phyloP scores from a whole-genome alignment of 2,329 filamentous ascomycete genomes.

The Penicillium brevicompactum region DNA sequence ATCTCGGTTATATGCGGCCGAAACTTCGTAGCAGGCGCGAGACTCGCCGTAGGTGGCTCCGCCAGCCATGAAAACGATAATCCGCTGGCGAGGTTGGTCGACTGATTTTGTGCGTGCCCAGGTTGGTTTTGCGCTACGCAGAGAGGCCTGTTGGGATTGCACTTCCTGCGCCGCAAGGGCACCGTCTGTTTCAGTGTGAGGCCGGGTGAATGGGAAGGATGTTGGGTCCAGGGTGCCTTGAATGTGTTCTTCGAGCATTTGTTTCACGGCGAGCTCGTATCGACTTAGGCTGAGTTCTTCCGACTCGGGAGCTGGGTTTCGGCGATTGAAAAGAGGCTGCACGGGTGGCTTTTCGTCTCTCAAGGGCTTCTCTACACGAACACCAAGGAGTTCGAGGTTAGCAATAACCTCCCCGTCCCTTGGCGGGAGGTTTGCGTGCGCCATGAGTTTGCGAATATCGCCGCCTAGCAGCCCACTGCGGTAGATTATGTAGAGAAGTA shows the following conservation, averaged over 20 bases:
- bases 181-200: slow-evolving; percentile 56
- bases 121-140: slow-evolving; percentile 88
- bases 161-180: slow-evolving; percentile 50
- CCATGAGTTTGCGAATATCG: slow-evolving; percentile 80
- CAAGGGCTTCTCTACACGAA: slow-evolving; percentile 68
- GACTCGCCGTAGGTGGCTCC: slow-evolving; percentile 93
- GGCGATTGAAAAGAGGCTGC: slow-evolving; percentile 71
- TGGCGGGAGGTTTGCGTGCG: slow-evolving; percentile 76
- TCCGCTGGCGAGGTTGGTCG: slow-evolving; percentile 81
- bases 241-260: slow-evolving; percentile 76
- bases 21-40: slow-evolving; percentile 84
- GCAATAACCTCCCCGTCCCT: slow-evolving; percentile 71
- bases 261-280: slow-evolving; percentile 78
- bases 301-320: slow-evolving; percentile 57
- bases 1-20: slow-evolving; percentile 71
- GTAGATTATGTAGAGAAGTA: slow-evolving; percentile 84
- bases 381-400: slow-evolving; percentile 80
- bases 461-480: slow-evolving; percentile 80
- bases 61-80: slow-evolving; percentile 93
- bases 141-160: slow-evolving; percentile 65
- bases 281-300: slow-evolving; percentile 87
- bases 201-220: slow-evolving; percentile 72
- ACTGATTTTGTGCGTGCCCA: slow-evolving; percentile 84
- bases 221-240: slow-evolving; percentile 67
- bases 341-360: slow-evolving; percentile 73